Evolutionary conservation across 1,139 yeast species (phyloP).

Genomic region (Martiniozyma asiatica): DNA sequence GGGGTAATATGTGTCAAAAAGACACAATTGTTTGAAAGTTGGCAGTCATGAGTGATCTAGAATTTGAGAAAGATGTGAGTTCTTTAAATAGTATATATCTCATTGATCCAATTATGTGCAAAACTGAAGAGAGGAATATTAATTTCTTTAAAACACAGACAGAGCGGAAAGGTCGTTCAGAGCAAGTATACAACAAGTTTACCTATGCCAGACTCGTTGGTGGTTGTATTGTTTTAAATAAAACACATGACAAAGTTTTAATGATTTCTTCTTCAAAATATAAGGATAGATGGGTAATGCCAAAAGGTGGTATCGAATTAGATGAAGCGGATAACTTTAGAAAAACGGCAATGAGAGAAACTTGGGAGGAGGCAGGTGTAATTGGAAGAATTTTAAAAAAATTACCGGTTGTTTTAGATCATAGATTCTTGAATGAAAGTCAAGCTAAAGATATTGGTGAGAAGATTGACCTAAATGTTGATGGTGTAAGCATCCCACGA

Average conservation of each 20-base stretch:
- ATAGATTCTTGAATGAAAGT: conserved; percentile 55
- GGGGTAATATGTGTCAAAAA: too few relatives aligned
- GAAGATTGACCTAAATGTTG: conserved; percentile 23
- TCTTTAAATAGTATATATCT: conserved; percentile 10
- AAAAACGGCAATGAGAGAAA: conserved; percentile 66
- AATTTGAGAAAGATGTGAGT: conserved; percentile 5
- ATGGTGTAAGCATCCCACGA: conserved; percentile 45
- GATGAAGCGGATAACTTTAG: conserved; percentile 52
- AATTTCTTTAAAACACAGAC: conserved; percentile 13
- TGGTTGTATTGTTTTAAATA: conserved; percentile 71
- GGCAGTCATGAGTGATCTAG: too few relatives aligned
- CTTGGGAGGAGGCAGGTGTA: conserved; percentile 98
- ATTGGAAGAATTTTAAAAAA: conserved; percentile 44
- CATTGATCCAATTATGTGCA: conserved; percentile 10
- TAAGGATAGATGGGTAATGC: conserved; percentile 68
- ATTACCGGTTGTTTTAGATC: conserved; percentile 59
- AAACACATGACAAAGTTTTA: conserved; percentile 46
- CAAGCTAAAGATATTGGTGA: conserved; percentile 18
- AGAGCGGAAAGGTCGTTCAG: conserved; percentile 33
- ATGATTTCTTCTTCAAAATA: conserved; percentile 67
- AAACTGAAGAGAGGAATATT: conserved; percentile 6
- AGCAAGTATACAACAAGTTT: conserved; percentile 35
- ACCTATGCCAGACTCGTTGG: conserved; percentile 73
- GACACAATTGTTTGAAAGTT: too few relatives aligned
- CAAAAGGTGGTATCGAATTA: conserved; percentile 89